phyloP scores from a whole-genome alignment of 345 rosid genomes.

The Euphorbia lathyris region DNA sequence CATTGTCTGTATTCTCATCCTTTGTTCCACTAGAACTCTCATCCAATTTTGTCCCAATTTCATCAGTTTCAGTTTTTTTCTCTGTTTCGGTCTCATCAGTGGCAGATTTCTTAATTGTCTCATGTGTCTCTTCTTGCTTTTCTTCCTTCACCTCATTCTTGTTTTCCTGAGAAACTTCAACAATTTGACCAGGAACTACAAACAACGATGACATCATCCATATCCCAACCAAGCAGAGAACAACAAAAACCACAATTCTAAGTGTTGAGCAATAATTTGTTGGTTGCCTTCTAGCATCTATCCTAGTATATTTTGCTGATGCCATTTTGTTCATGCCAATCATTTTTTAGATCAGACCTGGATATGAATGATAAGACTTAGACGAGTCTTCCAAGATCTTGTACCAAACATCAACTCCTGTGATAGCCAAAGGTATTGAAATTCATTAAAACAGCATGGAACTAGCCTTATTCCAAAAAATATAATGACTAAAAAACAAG shows the following conservation, averaged over 20 bases:
- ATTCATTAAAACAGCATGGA: background rate
- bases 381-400: background rate
- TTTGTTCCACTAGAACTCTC: conserved; percentile 31
- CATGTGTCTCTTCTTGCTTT: conserved; percentile 23
- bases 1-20: conserved; percentile 38
- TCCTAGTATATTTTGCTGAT: conserved; percentile 59
- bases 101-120: conserved; percentile 37
- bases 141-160: conserved; percentile 49
- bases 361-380: background rate
- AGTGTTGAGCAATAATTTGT: conserved; percentile 74
- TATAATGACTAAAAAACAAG: background rate
- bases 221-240: conserved; percentile 80
- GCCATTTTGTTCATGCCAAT: conserved; percentile 46
- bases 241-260: conserved; percentile 76
- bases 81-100: conserved; percentile 37
- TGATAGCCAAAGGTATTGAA: background rate
- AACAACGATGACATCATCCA: conserved; percentile 96
- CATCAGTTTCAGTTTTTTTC: conserved; percentile 35
- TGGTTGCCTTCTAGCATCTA: conserved; percentile 62
- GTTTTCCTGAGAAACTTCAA: conserved; percentile 53
- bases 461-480: background rate
- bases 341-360: conserved; percentile 12
- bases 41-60: conserved; percentile 32
- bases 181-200: conserved; percentile 55
- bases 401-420: background rate